These are phyloP conservation scores for Gaillardinia entomophila DNA, from an alignment of 805 yeast genomes.

Conservation along the genomic window DNA sequence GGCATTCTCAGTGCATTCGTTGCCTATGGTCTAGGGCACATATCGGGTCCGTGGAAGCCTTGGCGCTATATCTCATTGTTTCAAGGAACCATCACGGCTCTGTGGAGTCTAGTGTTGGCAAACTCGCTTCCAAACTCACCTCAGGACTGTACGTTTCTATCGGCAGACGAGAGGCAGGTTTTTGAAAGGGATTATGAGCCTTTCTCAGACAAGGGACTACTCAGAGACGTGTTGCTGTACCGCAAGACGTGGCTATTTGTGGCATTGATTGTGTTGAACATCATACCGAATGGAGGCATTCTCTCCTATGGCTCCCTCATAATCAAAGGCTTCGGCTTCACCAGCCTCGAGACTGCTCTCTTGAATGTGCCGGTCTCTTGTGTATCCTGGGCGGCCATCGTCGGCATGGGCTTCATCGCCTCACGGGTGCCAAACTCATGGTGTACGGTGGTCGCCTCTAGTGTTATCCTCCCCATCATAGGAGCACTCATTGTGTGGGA, in stretches of 20 bases:
- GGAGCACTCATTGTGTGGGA: too few relatives aligned
- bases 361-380: slow-evolving; percentile 5
- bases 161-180: too few relatives aligned
- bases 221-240: too few relatives aligned
- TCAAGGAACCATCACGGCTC: slow-evolving; percentile 3
- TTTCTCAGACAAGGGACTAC: too few relatives aligned
- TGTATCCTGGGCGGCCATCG: slow-evolving; percentile 5
- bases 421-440: slow-evolving; percentile 2
- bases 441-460: slow-evolving; percentile 2
- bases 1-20: slow-evolving; percentile 5
- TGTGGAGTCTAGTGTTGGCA: too few relatives aligned
- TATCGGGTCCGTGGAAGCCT: slow-evolving; percentile 2
- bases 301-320: slow-evolving; percentile 2
- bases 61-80: slow-evolving; percentile 6
- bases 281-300: slow-evolving; percentile 4
- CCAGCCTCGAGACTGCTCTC: slow-evolving; percentile 3
- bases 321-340: slow-evolving; percentile 5
- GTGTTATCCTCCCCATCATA: slow-evolving; percentile 8
- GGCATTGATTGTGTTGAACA: slow-evolving; percentile 2
- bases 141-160: too few relatives aligned
- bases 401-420: slow-evolving; percentile 3
- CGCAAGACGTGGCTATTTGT: slow-evolving; percentile 3
- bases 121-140: too few relatives aligned
- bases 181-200: too few relatives aligned
- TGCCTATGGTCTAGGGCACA: slow-evolving; percentile 6